Percentiles rank a stretch among this genome's conserved stretches.
Conservation (phyloP, 805 yeast species). For the Ogataea ganodermae region DNA sequence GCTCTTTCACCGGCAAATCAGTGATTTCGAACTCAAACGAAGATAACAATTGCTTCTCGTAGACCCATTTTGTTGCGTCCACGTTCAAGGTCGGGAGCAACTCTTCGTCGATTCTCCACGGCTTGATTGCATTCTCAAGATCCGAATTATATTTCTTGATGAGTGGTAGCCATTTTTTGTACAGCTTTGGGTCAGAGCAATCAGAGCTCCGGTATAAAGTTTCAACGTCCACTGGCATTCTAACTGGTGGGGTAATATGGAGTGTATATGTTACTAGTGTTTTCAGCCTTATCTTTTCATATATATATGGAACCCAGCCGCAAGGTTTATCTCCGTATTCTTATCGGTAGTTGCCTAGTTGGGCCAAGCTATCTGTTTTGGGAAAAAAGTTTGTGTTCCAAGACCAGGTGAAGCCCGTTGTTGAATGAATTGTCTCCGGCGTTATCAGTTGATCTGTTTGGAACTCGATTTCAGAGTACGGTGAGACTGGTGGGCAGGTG, state of each 20-base stretch:
- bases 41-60: slow-evolving; percentile 31
- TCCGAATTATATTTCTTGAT: background rate
- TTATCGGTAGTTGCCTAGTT: background rate
- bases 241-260: background rate
- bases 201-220: background rate
- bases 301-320: background rate
- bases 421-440: too few species aligned
- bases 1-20: slow-evolving; percentile 29
- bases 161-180: background rate
- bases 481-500: too few species aligned
- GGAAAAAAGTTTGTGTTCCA: background rate
- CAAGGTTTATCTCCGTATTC: background rate
- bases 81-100: background rate
- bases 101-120: background rate
- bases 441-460: too few species aligned
- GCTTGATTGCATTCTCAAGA: background rate
- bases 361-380: background rate
- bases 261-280: too few species aligned
- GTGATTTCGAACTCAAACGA: slow-evolving; percentile 43
- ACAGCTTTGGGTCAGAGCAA: background rate
- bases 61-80: slow-evolving; percentile 8
- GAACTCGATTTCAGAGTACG: too few species aligned
- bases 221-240: background rate
- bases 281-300: too few species aligned
- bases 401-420: too few species aligned